Percentiles rank a stretch among this genome's conserved stretches.
Conservation (phyloP, 768 basidiomycete genomes). For the Tylopilus vinaceipallidus region DNA sequence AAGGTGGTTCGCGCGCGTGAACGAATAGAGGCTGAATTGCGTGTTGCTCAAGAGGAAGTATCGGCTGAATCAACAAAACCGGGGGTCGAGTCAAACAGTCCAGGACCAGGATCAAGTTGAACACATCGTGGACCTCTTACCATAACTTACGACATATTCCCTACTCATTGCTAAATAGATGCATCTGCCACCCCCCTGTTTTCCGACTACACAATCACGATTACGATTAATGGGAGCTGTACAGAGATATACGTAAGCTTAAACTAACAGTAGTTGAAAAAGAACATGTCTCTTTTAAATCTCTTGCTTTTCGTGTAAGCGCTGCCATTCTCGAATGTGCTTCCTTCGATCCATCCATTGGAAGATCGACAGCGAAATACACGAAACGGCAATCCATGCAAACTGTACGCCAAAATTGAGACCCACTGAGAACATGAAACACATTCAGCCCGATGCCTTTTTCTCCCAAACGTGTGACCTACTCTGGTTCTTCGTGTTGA, state of each 20-base stretch:
- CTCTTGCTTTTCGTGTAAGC: conserved; percentile 13
- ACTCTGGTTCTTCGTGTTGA: conserved; percentile 62
- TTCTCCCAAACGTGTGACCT: conserved; percentile 19
- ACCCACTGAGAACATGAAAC: conserved; percentile 43
- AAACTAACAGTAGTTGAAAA: too few species aligned
- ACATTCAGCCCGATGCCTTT: neutral
- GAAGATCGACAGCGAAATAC: conserved; percentile 49
- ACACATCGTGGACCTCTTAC: neutral
- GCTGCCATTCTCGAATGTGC: conserved; percentile 23
- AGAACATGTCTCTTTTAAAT: too few species aligned
- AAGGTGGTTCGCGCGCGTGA: conserved; percentile 96
- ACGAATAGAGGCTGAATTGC: conserved; percentile 87
- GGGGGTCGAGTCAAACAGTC: conserved; percentile 15
- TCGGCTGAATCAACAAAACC: conserved; percentile 16
- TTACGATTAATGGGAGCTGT: conserved; percentile 13
- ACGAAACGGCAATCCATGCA: conserved; percentile 55
- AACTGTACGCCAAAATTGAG: conserved; percentile 60
- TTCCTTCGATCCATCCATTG: conserved; percentile 41
- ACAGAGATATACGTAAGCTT: neutral
- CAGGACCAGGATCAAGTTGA: conserved; percentile 25
- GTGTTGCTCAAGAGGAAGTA: conserved; percentile 27
- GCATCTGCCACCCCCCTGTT: conserved; percentile 17
- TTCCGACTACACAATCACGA: conserved; percentile 15
- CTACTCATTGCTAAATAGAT: conserved; percentile 20
- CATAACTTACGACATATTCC: conserved; percentile 17